Conservation (phyloP, 176 grass and related monocot genomes). For the Juncus effusus region DNA sequence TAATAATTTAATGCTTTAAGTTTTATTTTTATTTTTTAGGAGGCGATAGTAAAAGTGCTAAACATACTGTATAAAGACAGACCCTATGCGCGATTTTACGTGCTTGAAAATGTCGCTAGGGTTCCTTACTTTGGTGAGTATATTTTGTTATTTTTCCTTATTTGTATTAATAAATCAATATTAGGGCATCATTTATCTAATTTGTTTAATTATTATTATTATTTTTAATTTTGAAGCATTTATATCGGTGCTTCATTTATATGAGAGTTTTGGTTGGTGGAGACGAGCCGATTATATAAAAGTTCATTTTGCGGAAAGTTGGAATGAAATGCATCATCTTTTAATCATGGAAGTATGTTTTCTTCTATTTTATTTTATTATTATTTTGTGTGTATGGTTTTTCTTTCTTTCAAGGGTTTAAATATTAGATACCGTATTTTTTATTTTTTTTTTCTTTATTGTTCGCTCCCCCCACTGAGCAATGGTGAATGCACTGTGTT, state of each 20-base stretch:
- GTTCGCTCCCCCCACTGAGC: too few relatives aligned
- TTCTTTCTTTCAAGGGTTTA: background rate
- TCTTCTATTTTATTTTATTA: constrained; percentile 8
- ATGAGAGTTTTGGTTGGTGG: constrained; percentile 93
- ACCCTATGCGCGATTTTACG: constrained; percentile 82
- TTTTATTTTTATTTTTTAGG: constrained; percentile 43
- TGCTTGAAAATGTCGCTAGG: constrained; percentile 83
- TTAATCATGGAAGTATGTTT: constrained; percentile 87
- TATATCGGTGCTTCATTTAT: constrained; percentile 96
- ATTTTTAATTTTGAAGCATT: constrained; percentile 54
- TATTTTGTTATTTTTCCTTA: constrained; percentile 19
- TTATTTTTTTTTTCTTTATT: too few relatives aligned
- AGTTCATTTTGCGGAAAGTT: constrained; percentile 94
- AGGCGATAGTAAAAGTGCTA: constrained; percentile 50
- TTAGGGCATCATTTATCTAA: background rate
- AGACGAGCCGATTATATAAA: constrained; percentile 86
- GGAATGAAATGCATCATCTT: constrained; percentile 94
- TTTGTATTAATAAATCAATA: background rate
- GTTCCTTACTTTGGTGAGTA: constrained; percentile 89
- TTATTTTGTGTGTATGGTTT: background rate
- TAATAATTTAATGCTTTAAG: constrained; percentile 6
- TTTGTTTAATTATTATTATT: constrained; percentile 18
- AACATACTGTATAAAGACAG: constrained; percentile 59
- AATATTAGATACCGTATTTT: too few relatives aligned
- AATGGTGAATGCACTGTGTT: too few relatives aligned